Percentiles rank a stretch among this genome's conserved stretches.
Conservation (phyloP, 768 basidiomycete genomes). For the Russula griseocarnosa region DNA sequence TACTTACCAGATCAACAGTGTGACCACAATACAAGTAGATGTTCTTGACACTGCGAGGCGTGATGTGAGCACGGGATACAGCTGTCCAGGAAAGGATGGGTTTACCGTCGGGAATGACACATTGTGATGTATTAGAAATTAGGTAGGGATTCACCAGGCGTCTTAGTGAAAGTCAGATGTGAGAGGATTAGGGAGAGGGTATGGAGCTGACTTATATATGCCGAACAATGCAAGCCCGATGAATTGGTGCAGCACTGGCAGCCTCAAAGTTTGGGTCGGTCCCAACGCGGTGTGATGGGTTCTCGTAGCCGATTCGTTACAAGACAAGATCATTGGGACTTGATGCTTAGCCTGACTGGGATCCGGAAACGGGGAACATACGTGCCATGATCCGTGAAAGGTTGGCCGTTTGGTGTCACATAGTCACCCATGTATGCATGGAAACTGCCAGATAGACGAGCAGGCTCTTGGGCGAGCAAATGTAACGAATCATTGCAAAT, state of each 20-base stretch:
- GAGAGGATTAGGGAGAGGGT: constrained; percentile 10
- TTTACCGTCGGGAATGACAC: constrained; percentile 26
- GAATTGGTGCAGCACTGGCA: constrained; percentile 19
- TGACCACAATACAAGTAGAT: constrained; percentile 24
- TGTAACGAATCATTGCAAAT: not conserved
- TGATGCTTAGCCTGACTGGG: constrained; percentile 27
- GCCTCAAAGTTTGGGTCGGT: constrained; percentile 24
- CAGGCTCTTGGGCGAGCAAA: constrained; percentile 16
- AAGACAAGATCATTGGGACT: constrained; percentile 24
- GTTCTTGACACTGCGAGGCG: constrained; percentile 16
- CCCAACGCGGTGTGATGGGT: constrained; percentile 24
- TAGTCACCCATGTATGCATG: constrained; percentile 22
- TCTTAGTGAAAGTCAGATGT: constrained; percentile 14
- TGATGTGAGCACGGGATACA: not conserved
- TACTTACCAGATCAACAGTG: constrained; percentile 20
- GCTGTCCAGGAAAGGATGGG: not conserved
- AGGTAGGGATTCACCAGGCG: constrained; percentile 7
- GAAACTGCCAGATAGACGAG: constrained; percentile 28
- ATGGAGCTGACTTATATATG: constrained; percentile 23
- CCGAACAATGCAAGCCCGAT: constrained; percentile 10
- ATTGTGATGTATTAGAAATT: constrained; percentile 13
- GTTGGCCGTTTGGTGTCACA: constrained; percentile 15
- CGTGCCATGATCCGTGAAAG: constrained; percentile 26
- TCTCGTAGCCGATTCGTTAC: constrained; percentile 28
- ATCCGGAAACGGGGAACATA: constrained; percentile 23